Evolutionary conservation across 106 monocot genomes (phyloP).

Genomic region (Dendrobium officinale): DNA sequence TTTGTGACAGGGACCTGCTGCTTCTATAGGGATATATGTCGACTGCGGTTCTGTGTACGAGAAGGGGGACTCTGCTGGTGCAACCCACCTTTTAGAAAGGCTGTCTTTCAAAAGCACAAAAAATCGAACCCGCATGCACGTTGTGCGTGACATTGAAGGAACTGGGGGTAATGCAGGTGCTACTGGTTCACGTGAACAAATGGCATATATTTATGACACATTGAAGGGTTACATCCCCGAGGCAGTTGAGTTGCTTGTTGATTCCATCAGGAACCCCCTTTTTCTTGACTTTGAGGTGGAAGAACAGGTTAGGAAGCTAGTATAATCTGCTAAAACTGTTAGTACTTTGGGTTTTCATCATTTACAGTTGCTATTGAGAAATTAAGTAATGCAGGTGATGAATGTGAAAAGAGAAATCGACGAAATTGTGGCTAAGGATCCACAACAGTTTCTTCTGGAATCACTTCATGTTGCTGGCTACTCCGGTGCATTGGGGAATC

Average conservation of each 20-base stretch:
- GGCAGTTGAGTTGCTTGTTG: slow-evolving; percentile 60
- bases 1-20: slow-evolving; percentile 59
- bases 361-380: not conserved
- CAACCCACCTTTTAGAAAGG: slow-evolving; percentile 55
- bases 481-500: slow-evolving; percentile 65
- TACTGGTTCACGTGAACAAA: slow-evolving; percentile 73
- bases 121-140: slow-evolving; percentile 37
- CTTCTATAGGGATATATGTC: slow-evolving; percentile 67
- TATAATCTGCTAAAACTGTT: not conserved
- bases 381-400: slow-evolving; percentile 33
- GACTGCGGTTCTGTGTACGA: slow-evolving; percentile 84
- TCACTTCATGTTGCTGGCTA: slow-evolving; percentile 55
- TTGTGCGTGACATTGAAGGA: slow-evolving; percentile 59
- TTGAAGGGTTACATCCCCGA: slow-evolving; percentile 48
- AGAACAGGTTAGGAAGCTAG: slow-evolving; percentile 50
- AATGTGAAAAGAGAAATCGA: slow-evolving; percentile 41
- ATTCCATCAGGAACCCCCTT: slow-evolving; percentile 63
- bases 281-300: slow-evolving; percentile 68
- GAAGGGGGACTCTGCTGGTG: slow-evolving; percentile 30
- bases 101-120: slow-evolving; percentile 77
- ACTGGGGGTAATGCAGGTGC: slow-evolving; percentile 60
- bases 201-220: slow-evolving; percentile 67
- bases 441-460: slow-evolving; percentile 62
- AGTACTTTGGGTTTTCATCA: not conserved
- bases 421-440: slow-evolving; percentile 43